phyloP scores from a whole-genome alignment of 371 early-diverging fungal species.

The Lichtheimia corymbifera region DNA sequence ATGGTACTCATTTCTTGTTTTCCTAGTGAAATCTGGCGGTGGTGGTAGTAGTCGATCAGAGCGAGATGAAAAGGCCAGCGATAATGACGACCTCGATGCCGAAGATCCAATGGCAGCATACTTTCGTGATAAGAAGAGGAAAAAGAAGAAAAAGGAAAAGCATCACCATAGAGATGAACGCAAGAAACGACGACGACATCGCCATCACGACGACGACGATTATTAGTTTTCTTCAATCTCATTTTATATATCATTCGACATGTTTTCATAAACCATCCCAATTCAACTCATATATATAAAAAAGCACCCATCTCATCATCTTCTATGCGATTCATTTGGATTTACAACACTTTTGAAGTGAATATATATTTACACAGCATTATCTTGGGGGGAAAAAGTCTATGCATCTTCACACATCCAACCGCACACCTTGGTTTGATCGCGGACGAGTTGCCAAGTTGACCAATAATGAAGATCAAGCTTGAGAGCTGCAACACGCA shows the following conservation, averaged over 20 bases:
- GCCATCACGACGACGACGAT: not conserved
- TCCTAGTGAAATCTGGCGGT: constrained; percentile 9
- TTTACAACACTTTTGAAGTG: no score
- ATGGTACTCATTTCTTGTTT: not conserved
- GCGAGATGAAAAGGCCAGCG: constrained; percentile 5
- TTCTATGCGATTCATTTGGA: no score
- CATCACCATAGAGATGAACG: constrained; percentile 19
- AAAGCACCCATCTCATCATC: no score
- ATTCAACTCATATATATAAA: no score
- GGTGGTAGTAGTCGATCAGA: not conserved
- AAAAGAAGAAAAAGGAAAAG: constrained; percentile 20
- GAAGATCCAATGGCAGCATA: constrained; percentile 24
- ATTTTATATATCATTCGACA: no score
- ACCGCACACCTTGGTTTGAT: constrained; percentile 54
- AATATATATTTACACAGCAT: no score
- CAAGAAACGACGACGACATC: constrained; percentile 24
- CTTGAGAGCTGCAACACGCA: constrained; percentile 67
- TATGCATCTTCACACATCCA: constrained; percentile 56
- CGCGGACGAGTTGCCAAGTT: constrained; percentile 62
- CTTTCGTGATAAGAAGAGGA: constrained; percentile 14
- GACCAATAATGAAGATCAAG: constrained; percentile 77
- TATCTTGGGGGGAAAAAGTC: not conserved
- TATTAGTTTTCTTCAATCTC: no score
- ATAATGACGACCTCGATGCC: constrained; percentile 16
- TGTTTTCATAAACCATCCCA: no score